These are phyloP conservation scores for Cadophora luteo-olivacea DNA, from an alignment of 2,329 filamentous ascomycete genomes.

Conservation along the genomic window DNA sequence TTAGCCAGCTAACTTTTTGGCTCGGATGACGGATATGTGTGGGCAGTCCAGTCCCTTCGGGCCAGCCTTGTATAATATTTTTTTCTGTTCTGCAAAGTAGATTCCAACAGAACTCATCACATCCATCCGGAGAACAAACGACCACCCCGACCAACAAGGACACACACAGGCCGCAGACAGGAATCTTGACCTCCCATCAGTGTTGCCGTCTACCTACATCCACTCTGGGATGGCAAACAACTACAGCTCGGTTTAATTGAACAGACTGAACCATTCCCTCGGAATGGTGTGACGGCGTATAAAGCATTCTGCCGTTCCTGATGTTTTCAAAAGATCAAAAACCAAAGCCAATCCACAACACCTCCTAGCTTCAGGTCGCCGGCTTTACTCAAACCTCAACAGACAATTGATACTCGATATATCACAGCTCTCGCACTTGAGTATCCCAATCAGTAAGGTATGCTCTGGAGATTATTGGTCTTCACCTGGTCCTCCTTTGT, in stretches of 20 bases:
- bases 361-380: neutral
- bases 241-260: slow-evolving; percentile 39
- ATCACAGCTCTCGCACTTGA: neutral
- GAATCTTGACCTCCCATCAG: slow-evolving; percentile 28
- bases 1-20: slow-evolving; percentile 30
- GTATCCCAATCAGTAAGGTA: neutral
- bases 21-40: slow-evolving; percentile 35
- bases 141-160: slow-evolving; percentile 40
- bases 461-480: neutral
- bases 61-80: slow-evolving; percentile 35
- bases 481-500: neutral
- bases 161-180: slow-evolving; percentile 36
- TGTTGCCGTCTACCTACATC: slow-evolving; percentile 37
- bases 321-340: slow-evolving; percentile 24
- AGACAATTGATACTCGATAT: neutral
- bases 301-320: slow-evolving; percentile 41
- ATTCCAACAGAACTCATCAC: slow-evolving; percentile 37
- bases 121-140: slow-evolving; percentile 37
- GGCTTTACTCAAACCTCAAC: neutral
- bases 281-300: slow-evolving; percentile 44
- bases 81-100: slow-evolving; percentile 34
- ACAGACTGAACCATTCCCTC: slow-evolving; percentile 39
- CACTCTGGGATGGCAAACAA: slow-evolving; percentile 42
- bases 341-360: slow-evolving; percentile 4
- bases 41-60: slow-evolving; percentile 23